Percentiles rank a stretch among this genome's conserved stretches.
phyloP scores from a whole-genome alignment of 208 protist species.

The Trypanosoma caninum region DNA sequence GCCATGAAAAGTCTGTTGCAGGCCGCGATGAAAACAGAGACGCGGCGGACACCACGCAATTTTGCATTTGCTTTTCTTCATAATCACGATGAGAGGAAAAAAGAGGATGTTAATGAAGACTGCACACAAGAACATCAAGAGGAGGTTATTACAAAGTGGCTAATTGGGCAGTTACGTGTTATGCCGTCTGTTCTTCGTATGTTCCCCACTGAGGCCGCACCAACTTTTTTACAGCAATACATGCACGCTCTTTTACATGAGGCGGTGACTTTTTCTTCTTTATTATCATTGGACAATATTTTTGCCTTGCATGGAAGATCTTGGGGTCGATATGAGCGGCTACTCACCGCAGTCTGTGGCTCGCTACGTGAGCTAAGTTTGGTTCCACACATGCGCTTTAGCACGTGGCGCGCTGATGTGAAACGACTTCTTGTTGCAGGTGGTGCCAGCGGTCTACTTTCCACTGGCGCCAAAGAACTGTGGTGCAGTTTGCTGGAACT shows the following conservation, averaged over 20 bases:
- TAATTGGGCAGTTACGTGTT: constrained; percentile 20
- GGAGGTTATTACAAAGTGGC: constrained; percentile 9
- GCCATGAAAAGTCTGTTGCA: neutral
- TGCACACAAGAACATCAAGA: no score
- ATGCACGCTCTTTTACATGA: constrained; percentile 30
- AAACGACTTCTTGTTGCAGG: constrained; percentile 24
- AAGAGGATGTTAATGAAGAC: no score
- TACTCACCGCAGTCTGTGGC: constrained; percentile 15
- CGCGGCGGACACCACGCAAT: neutral
- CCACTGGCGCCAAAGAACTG: neutral
- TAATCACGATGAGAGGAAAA: constrained; percentile 1
- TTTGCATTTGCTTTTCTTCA: constrained; percentile 2
- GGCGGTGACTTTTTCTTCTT: neutral
- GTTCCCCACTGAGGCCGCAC: constrained; percentile 14
- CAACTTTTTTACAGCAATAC: constrained; percentile 17
- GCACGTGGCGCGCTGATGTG: constrained; percentile 21
- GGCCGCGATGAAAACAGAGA: neutral
- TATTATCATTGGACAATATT: neutral
- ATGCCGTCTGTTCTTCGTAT: constrained; percentile 16
- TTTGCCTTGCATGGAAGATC: neutral
- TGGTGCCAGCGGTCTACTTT: neutral
- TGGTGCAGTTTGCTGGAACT: constrained; percentile 25
- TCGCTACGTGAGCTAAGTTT: constrained; percentile 22
- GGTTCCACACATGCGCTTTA: constrained; percentile 31
- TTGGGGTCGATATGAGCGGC: constrained; percentile 4